Evolutionary conservation across 2,329 filamentous ascomycete species (phyloP), one percentile per base, ranked within the genome.

Genomic region (Tolypocladium sp.): DNA sequence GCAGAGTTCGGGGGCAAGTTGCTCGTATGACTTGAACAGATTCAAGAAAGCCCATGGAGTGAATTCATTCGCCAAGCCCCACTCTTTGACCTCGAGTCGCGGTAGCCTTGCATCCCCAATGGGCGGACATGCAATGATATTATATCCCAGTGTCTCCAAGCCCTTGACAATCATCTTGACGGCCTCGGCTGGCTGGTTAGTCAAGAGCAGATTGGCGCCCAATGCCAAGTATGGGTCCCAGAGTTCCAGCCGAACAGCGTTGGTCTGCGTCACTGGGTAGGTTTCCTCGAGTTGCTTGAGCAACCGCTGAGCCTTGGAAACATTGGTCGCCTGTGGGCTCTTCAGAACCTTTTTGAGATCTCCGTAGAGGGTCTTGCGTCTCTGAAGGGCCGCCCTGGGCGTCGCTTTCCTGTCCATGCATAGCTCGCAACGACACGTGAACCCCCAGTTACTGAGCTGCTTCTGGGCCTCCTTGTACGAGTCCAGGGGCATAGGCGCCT

Each of bases 371-470:
- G 5, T 15, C 37, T 15, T 38, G 37, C 37, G 37, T 38, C 37
- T 38, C 37, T 38, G 37, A 38, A 0, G 38, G 30, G 33, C 15
- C 25, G 30, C 15, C 1, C 41, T 38, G 0, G 67, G 25, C 0
- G 69, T 71, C 0, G 56, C 57, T 30, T 68, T 68, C 55, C 62
- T 64, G 7, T 66, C 65, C 1, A 61, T 58, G 56, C 79, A 81
- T 0, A 77, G 62, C 4, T 64, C 63, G 37, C 79, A 82, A 1
- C 57, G 57, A 57, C 79, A 82, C 2, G 22, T 59, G 52, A 81
- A 80, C 0, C 70, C 73, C 76, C 77, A 80, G 4, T 59, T 49
- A 2, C 59, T 46, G 20, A 77, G 59, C 1, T 57, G 44, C n/a
- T 69, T 64, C 59, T 73, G 71, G 0, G 65, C 64, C 12, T 73